Evolutionary conservation across 495 filamentous ascomycete species (phyloP), one percentile per base, ranked within the genome.

Genomic region (Tuber calosporum): DNA sequence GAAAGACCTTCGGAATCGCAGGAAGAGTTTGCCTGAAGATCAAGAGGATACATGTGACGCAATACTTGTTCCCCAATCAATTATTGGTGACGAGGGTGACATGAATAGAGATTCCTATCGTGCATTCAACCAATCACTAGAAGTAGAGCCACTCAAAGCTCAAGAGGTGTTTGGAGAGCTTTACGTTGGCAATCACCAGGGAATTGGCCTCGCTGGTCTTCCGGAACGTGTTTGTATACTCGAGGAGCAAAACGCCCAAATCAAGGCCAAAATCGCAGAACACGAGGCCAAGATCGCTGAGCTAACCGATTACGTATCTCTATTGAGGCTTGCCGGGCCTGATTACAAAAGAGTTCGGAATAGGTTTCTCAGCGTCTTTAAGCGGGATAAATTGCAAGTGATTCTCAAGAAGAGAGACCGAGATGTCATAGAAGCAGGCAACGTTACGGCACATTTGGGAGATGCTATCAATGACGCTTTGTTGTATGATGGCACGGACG

Each of bases 1-100:
- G 22, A 20, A 45, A 20, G 43, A 45, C 19, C 19, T 22, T 22
- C 2, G 48, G 70, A 30, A 66, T 39, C 43, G 68, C 17, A 17
- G 19, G 67, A 2, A 40, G 67, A 40, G 37, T 73, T 73, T 41
- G 4, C 62, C 15, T n/a, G 66, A 13, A 67, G 69, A 48, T 58
- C 39, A 74, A 68, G 69, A 43, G 41, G 37, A 75, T 68, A 42
- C 22, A 71, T 74, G 69, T 66, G 48, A 74, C 36, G 73, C 73
- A 7, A 67, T 71, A 71, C 73, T 74, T 17, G 73, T 71, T 68
- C 17, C 69, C 48, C 58, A 62, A 75, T 40, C 8, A 0, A 40
- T 6, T 1, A 11, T 40, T 9, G 73, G 58, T n/a, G 40, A 37
- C 38, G 38, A 71, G 20, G 69, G 72, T 45, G 53, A 38, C 38